These are phyloP conservation scores for Yamadazyma kanchanaburiensis DNA, from an alignment of 1,139 yeast species.

Conservation along the genomic window DNA sequence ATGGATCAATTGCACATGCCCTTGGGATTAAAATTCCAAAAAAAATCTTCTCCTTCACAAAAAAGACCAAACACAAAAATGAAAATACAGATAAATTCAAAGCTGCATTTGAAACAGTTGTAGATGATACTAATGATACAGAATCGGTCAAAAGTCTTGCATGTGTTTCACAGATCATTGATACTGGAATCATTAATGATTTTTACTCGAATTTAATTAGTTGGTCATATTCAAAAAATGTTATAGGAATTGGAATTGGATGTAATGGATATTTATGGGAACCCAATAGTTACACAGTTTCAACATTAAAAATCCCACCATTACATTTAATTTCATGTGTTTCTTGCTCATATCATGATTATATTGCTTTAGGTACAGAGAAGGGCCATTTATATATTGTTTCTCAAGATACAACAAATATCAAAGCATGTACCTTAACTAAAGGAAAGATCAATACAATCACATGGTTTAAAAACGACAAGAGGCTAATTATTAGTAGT, in stretches of 20 bases:
- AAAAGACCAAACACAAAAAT: too few relatives aligned
- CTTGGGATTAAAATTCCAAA: background rate
- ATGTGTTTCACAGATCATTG: background rate
- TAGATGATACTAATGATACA: too few relatives aligned
- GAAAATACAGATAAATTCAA: too few relatives aligned
- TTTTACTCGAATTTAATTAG: background rate
- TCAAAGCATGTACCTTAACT: conserved; percentile 2
- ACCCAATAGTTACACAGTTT: background rate
- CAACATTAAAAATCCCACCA: background rate
- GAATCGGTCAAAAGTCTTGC: too few relatives aligned
- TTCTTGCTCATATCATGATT: conserved; percentile 45
- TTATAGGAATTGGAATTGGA: background rate
- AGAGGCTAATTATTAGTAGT: conserved; percentile 52
- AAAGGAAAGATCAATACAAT: conserved; percentile 49
- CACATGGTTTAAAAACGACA: conserved; percentile 53
- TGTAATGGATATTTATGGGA: background rate
- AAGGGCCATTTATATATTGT: conserved; percentile 25
- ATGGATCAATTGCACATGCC: too few relatives aligned
- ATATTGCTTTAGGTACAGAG: conserved; percentile 52
- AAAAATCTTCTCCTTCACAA: background rate
- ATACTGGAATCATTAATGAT: background rate
- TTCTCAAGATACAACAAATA: conserved; percentile 13
- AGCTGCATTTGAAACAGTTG: too few relatives aligned
- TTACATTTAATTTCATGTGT: conserved; percentile 48
- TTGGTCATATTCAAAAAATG: background rate